Evolutionary conservation across 192 early-diverging fungal genomes (phyloP).

Genomic region (Gryganskiella cystojenkinii): DNA sequence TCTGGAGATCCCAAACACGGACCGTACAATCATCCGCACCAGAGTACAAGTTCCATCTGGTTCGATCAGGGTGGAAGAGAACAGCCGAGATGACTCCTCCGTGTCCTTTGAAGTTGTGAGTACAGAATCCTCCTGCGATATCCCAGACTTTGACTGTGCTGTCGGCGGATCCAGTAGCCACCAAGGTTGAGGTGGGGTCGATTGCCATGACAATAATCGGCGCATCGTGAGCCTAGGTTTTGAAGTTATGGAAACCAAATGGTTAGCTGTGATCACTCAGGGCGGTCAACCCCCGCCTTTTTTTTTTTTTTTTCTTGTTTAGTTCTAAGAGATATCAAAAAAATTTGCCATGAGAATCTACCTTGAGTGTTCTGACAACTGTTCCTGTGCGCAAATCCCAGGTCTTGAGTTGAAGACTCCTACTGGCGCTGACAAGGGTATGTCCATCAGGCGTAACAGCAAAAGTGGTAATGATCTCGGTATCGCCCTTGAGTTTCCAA

Average conservation of each 20-base stretch:
- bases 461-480: constrained; percentile 90
- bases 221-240: constrained; percentile 84
- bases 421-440: constrained; percentile 83
- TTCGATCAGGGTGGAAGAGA: constrained; percentile 78
- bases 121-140: constrained; percentile 90
- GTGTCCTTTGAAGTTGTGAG: constrained; percentile 96
- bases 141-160: constrained; percentile 97
- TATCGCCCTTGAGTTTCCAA: constrained; percentile 78
- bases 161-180: constrained; percentile 97
- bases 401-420: constrained; percentile 80
- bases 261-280: too few relatives aligned
- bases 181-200: constrained; percentile 88
- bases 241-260: neutral
- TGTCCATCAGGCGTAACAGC: constrained; percentile 82
- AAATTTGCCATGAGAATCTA: neutral
- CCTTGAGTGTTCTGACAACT: constrained; percentile 74
- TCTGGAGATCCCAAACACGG: constrained; percentile 89
- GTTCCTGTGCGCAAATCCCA: constrained; percentile 78
- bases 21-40: constrained; percentile 93
- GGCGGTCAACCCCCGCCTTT: too few relatives aligned
- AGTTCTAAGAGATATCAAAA: neutral
- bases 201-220: constrained; percentile 94
- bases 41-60: constrained; percentile 77
- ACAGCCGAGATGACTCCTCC: constrained; percentile 86
- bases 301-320: too few relatives aligned